Evolutionary conservation across 148 eudicot species (phyloP), one percentile per base, ranked within the genome.

Genomic region (Euryodendron excelsum): DNA sequence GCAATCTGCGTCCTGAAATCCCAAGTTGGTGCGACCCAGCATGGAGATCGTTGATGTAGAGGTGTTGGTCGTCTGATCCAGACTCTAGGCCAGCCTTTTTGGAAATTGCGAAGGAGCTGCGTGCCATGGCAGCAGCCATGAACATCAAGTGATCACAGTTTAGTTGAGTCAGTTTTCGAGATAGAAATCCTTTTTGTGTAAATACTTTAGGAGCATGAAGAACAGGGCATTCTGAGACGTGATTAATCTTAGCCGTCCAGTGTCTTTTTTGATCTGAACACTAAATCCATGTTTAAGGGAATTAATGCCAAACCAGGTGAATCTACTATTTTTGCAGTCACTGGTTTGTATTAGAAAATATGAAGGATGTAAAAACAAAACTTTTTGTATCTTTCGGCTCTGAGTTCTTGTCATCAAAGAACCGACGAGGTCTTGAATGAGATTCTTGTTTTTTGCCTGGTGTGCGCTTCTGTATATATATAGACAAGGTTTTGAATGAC

Each of bases 31-130:
- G 89, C 39, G 87, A 88, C 73, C 82, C 84, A 0, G 79, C 64
- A 23, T 89, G 91, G 89, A 86, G 84, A 69, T 81, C 80, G 12
- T 82, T 89, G 70, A 85, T 86, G 88, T 86, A 85, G 82, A 83
- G 80, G 56, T 86, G 88, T 48, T 89, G 89, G 89, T 81, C 85
- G 11, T 74, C 81, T 1, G 76, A 73, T 34, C 85, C 85, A 5
- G 75, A 36, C 33, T 37, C 67, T 25, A 74, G 85, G 69, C 85
- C 85, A 18, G 21, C 81, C 0, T 82, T 82, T 56, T 73, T 75
- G 21, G 81, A 82, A 25, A 68, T 82, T 12, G 71, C 81, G 4
- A 78, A 78, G 75, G 81, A 82, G 64, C 75, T 82, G 13, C 74
- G 85, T 28, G 37, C 81, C 31, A 78, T 82, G 85, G 65, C 81